Evolutionary conservation across 2,329 filamentous ascomycete species (phyloP), one percentile per base, ranked within the genome.

Genomic region (Huntiella savannae): DNA sequence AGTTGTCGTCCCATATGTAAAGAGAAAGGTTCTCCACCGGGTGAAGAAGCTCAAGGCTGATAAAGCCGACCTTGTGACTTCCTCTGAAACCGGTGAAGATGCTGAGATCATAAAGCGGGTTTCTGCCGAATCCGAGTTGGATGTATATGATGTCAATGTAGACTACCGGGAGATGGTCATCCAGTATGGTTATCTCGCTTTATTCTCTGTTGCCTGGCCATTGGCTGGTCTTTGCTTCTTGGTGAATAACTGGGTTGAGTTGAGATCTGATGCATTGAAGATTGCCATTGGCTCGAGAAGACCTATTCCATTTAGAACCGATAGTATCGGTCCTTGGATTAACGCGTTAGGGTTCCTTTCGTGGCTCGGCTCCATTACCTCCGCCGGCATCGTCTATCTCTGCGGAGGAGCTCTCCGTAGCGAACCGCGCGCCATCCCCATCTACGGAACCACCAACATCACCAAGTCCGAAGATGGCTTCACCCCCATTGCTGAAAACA

Each of bases 151-250:
- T 58, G 88, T 96, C 1, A 84, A 85, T 0, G 72, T 75, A 13
- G 91, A 98, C 58, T 83, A 95, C 52, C 73, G 91, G 34, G 91
- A 98, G 63, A 94, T 94, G 86, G 75, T 86, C 22, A 75, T 94
- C 50, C 84, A 91, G 55, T 81, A 77, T 54, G 75, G 87, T 28
- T 96, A 95, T 59, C 70, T 98, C 0, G 80, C 82, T 0, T 71
- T 96, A 7, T 96, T 96, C 61, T 91, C 84, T 0, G 82, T 91
- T 2, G 77, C 94, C 46, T 98, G 91, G 91, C 91, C 91, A 0
- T 67, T 96, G n/a, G 87, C 88, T 0, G 79, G 82, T 2, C 70
- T 85, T 48, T 88, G 82, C 1, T 96, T 96, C 65, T 65, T 96
- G 10, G 66, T 91, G 61, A 96, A 96, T 64, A 92, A 96, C 64